Percentiles rank a stretch among this genome's conserved stretches.
These are phyloP conservation scores for Lolium perenne DNA, from an alignment of 176 grass and related monocot species.

Conservation along the genomic window DNA sequence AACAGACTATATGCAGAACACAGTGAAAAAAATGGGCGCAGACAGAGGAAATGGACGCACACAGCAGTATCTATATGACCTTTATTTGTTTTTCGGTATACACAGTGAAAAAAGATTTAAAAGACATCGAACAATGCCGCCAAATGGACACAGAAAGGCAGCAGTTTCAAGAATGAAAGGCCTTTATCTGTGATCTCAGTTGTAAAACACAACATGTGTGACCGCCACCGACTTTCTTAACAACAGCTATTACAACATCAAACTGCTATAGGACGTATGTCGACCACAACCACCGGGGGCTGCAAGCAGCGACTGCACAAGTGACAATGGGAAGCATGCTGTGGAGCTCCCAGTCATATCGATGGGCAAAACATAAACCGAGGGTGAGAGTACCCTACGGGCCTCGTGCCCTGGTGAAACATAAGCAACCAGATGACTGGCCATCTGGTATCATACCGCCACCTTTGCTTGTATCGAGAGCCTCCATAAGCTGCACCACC, in stretches of 20 bases:
- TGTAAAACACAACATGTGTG: conserved; percentile 13
- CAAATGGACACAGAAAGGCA: conserved; percentile 19
- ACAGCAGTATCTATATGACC: conserved; percentile 9
- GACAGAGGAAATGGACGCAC: too few species aligned
- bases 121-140: conserved; percentile 4
- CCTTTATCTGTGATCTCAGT: not conserved
- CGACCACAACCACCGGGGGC: conserved; percentile 6
- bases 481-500: conserved; percentile 74
- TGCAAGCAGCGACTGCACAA: conserved; percentile 28
- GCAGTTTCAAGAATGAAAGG: conserved; percentile 27
- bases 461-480: conserved; percentile 74
- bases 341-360: conserved; percentile 32
- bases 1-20: not conserved
- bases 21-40: too few species aligned
- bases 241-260: conserved; percentile 43
- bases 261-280: conserved; percentile 27
- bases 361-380: conserved; percentile 12
- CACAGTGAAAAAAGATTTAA: conserved; percentile 7
- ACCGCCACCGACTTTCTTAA: conserved; percentile 21
- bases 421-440: conserved; percentile 64
- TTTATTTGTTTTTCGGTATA: conserved; percentile 41
- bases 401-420: conserved; percentile 66
- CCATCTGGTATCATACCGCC: conserved; percentile 82
- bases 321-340: not conserved
- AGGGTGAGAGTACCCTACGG: conserved; percentile 40